Percentiles rank a stretch among this genome's conserved stretches.
Evolutionary conservation across 352 stramenopile genomes (phyloP).

Genomic region (Phytophthora macrochlamydospora): DNA sequence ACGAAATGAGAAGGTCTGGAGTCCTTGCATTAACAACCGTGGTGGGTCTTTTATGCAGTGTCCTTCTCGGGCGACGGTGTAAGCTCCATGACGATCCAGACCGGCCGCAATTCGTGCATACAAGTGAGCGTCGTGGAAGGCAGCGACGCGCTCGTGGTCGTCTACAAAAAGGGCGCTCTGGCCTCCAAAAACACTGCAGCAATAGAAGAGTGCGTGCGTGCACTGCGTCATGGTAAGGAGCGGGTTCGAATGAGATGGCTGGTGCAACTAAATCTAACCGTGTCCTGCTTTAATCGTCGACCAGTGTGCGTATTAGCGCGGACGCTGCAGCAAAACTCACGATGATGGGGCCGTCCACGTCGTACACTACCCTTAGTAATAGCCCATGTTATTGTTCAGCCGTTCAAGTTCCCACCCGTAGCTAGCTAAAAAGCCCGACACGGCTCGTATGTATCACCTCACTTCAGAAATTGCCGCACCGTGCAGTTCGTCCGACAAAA

Average conservation of each 20-base stretch:
- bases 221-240: slow-evolving; percentile 72
- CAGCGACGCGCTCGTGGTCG: slow-evolving; percentile 77
- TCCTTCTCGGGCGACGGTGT: slow-evolving; percentile 81
- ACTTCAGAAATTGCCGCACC: not conserved
- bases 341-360: slow-evolving; percentile 33
- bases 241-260: not conserved
- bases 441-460: slow-evolving; percentile 18
- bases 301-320: slow-evolving; percentile 70
- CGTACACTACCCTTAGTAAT: slow-evolving; percentile 16
- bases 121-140: slow-evolving; percentile 87
- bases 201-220: slow-evolving; percentile 83
- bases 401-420: not conserved
- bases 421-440: slow-evolving; percentile 5
- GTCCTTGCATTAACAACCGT: slow-evolving; percentile 2
- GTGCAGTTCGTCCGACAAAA: too few species aligned
- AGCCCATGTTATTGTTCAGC: slow-evolving; percentile 6
- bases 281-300: not conserved
- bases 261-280: not conserved
- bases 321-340: slow-evolving; percentile 66
- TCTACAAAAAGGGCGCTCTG: slow-evolving; percentile 85
- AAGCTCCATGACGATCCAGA: slow-evolving; percentile 90
- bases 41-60: slow-evolving; percentile 45
- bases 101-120: slow-evolving; percentile 82
- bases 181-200: slow-evolving; percentile 67
- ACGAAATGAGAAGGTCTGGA: too few species aligned